Conservation (phyloP, 2,329 filamentous ascomycete species). For the Amphichorda felina region DNA sequence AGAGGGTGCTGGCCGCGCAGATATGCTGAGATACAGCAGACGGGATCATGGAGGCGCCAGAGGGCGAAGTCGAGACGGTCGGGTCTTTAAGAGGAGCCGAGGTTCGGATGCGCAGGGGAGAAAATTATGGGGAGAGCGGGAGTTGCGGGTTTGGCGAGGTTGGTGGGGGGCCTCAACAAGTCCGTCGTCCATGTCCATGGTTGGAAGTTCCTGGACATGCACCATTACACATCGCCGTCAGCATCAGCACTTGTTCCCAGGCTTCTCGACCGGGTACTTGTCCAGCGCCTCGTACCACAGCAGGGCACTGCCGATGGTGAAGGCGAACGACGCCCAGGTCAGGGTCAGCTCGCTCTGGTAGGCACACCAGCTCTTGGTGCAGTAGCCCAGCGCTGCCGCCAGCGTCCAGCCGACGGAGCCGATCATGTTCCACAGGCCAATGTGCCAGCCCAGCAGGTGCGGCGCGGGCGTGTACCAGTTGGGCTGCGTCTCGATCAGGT, state of each 20-base stretch:
- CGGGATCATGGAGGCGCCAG: no score
- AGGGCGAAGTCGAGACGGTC: no score
- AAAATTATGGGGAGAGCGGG: no score
- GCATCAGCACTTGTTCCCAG: no score
- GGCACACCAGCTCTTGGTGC: slow-evolving; percentile 12
- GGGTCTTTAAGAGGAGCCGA: no score
- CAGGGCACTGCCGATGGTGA: slow-evolving; percentile 8
- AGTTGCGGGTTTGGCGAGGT: no score
- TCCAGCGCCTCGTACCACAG: slow-evolving; percentile 11
- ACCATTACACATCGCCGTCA: no score
- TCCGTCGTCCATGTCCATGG: no score
- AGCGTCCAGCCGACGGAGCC: slow-evolving; percentile 50
- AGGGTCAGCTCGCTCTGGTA: slow-evolving; percentile 3
- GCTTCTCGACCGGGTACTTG: slow-evolving; percentile 7
- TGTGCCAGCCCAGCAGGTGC: slow-evolving; percentile 48
- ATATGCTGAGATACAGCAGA: slow-evolving; percentile 1
- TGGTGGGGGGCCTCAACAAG: no score
- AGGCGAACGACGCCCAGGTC: slow-evolving; percentile 2
- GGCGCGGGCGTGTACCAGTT: slow-evolving; percentile 48
- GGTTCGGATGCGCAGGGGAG: no score
- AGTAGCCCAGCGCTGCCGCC: slow-evolving; percentile 39
- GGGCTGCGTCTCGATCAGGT: slow-evolving; percentile 52
- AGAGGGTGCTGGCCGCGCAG: slow-evolving; percentile 24
- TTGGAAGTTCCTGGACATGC: no score
- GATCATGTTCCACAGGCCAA: slow-evolving; percentile 51